Evolutionary conservation across 345 rosid species (phyloP), one percentile per base, ranked within the genome.

Genomic region (Salix brachista): DNA sequence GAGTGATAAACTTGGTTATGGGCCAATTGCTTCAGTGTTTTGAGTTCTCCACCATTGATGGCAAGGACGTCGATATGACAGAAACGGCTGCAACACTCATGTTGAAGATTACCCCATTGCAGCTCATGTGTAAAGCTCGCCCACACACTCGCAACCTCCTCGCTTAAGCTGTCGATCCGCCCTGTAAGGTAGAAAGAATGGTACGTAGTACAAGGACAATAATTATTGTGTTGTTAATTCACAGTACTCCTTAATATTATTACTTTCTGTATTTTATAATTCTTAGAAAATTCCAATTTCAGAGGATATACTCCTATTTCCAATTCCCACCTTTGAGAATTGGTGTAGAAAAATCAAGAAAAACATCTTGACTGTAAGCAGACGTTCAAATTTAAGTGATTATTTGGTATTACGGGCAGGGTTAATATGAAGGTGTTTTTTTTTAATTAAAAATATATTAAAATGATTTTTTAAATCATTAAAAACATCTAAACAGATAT

Each of bases 1-100:
- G 83, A 21, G 18, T 81, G 58, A 4, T 81, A 36, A 30, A 71
- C 32, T 37, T 66, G 76, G 42, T 66, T 50, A 52, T 78, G 72
- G 82, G 82, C 1, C 73, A 73, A 3, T 36, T 84, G 79, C 76
- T 81, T 36, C 82, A 81, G 6, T 84, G 80, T 36, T 84, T 84
- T 21, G 80, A 84, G 26, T 84, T 84, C 80, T 5, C 73, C 3
- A 81, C 76, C 37, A 36, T 75, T 3, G 17, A 19, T 12, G 74
- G 70, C 3, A 48, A 81, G 19, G 26, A 34, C 32, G 23, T 81
- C 21, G 86, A 81, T 26, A 81, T 84, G 86, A 36, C 46, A 1
- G 84, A 84, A 21, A 21, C 32, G 62, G 61, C 73, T 8, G 21
- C 56, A 13, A 30, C 52, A 6, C 61, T 48, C 62, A 70, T 70